phyloP scores from a whole-genome alignment of 2,329 filamentous ascomycete species.

The Neobulgaria alba region DNA sequence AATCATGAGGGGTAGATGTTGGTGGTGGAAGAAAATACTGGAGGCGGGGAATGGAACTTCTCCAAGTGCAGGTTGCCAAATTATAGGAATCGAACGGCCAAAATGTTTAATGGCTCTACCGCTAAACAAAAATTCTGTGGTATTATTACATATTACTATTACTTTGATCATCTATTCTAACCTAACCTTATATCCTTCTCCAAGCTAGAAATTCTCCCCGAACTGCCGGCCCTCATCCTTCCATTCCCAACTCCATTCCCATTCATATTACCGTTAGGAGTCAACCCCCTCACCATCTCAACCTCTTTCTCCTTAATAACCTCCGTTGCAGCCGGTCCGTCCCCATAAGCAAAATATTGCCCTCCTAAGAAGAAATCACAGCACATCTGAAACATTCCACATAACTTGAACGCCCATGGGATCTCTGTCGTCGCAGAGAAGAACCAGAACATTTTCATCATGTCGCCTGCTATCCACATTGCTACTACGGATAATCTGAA shows the following conservation, averaged over 20 bases:
- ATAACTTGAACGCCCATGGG: constrained; percentile 72
- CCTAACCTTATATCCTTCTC: constrained; percentile 25
- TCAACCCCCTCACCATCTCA: constrained; percentile 1
- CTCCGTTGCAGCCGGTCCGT: constrained; percentile 30
- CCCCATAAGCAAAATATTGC: constrained; percentile 65
- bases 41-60: too few species aligned
- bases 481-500: constrained; percentile 68
- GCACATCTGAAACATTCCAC: constrained; percentile 69
- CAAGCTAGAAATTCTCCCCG: too few species aligned
- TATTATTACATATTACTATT: too few species aligned
- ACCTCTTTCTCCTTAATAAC: constrained; percentile 17
- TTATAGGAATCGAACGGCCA: too few species aligned
- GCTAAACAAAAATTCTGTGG: too few species aligned
- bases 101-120: too few species aligned
- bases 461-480: constrained; percentile 72
- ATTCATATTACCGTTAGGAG: constrained; percentile 9
- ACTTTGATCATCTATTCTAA: too few species aligned
- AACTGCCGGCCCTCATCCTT: constrained; percentile 13
- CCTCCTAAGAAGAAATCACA: constrained; percentile 68
- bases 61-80: too few species aligned
- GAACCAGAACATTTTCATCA: constrained; percentile 85
- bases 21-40: too few species aligned
- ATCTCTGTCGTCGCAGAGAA: constrained; percentile 63
- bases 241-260: constrained; percentile 3
- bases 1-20: too few species aligned